Percentiles rank a stretch among this genome's conserved stretches.
Evolutionary conservation across 2,329 filamentous ascomycete genomes (phyloP).

Genomic region (Botryotinia narcissicola): DNA sequence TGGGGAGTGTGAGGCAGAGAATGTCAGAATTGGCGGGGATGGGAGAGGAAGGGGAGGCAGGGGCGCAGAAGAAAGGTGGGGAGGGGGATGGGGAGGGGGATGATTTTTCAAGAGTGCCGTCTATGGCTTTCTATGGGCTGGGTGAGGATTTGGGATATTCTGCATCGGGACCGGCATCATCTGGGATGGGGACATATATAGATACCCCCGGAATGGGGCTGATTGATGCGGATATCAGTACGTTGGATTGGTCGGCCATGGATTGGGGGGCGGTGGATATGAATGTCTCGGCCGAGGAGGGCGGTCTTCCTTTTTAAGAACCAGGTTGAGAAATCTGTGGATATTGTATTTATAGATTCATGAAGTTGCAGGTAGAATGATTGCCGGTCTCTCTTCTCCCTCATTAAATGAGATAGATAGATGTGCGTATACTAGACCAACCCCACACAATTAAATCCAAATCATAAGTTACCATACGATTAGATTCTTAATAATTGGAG

Average conservation of each 20-base stretch:
- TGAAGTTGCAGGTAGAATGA: neutral
- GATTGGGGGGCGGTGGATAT: slow-evolving; percentile 30
- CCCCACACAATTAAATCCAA: neutral
- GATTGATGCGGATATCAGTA: slow-evolving; percentile 31
- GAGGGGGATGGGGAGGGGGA: neutral
- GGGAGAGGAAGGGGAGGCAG: neutral
- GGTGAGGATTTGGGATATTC: slow-evolving; percentile 21
- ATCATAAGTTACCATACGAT: no score
- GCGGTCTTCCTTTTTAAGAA: neutral
- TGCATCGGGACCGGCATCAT: neutral
- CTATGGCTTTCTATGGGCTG: slow-evolving; percentile 23
- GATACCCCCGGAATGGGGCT: slow-evolving; percentile 24
- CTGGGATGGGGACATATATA: slow-evolving; percentile 17
- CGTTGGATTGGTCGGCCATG: slow-evolving; percentile 35
- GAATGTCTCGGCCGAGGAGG: neutral
- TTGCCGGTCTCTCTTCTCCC: neutral
- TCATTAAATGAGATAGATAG: neutral
- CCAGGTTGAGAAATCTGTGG: neutral
- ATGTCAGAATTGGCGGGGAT: slow-evolving; percentile 18
- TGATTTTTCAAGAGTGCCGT: slow-evolving; percentile 23
- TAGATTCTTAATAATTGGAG: no score
- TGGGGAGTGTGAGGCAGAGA: slow-evolving; percentile 29
- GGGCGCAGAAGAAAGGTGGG: neutral
- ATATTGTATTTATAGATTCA: neutral
- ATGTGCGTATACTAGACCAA: neutral